Percentiles rank a stretch among this genome's conserved stretches.
These are phyloP conservation scores for Podospora pseudopauciseta DNA, from an alignment of 495 filamentous ascomycete genomes.

Conservation along the genomic window DNA sequence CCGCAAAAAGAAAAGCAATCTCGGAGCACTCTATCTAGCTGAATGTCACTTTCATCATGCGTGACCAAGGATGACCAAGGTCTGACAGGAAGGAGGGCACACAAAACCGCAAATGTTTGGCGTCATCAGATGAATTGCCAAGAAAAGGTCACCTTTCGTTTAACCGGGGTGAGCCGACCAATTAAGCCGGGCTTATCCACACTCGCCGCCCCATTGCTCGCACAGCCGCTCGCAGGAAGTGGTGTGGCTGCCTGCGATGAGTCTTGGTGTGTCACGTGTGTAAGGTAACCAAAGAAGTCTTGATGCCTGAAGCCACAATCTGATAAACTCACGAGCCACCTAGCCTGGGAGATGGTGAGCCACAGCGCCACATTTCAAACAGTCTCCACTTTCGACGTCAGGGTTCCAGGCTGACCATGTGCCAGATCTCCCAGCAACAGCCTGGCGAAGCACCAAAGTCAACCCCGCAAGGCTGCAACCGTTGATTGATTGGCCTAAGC, in stretches of 20 bases:
- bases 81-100: not conserved
- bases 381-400: slow-evolving; percentile 16
- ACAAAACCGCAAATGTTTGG: slow-evolving; percentile 13
- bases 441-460: slow-evolving; percentile 5
- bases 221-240: slow-evolving; percentile 4
- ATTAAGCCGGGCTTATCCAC: slow-evolving; percentile 4
- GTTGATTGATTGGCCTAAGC: not conserved
- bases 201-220: not conserved
- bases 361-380: not conserved
- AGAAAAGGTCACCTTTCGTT: not conserved
- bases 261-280: not conserved
- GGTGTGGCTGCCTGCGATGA: slow-evolving; percentile 31
- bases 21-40: not conserved
- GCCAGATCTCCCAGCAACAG: slow-evolving; percentile 8
- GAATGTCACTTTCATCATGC: not conserved
- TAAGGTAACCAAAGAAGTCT: not conserved
- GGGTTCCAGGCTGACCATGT: slow-evolving; percentile 10
- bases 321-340: slow-evolving; percentile 16
- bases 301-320: slow-evolving; percentile 15
- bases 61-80: too few relatives aligned
- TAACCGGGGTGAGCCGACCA: slow-evolving; percentile 17
- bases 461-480: slow-evolving; percentile 35
- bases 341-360: not conserved
- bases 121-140: slow-evolving; percentile 8
- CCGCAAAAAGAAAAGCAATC: not conserved